Conservation (phyloP, 23 red algal genomes). For the Porphyridium purpureum region DNA sequence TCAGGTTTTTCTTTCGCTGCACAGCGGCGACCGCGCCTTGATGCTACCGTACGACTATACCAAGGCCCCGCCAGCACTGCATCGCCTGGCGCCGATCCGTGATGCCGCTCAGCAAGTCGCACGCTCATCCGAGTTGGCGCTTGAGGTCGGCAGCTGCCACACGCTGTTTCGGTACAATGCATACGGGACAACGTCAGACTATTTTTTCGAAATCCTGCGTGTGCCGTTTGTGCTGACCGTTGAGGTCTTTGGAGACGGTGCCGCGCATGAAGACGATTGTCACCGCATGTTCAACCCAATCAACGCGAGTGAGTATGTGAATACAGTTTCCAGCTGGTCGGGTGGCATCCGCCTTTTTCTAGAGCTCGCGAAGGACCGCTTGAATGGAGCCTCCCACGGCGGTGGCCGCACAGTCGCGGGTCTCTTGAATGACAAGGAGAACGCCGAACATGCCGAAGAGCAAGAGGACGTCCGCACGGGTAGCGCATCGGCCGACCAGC, state of each 20-base stretch:
- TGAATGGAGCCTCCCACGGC: too few relatives aligned
- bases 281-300: constrained; percentile 43
- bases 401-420: too few relatives aligned
- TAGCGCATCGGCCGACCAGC: too few relatives aligned
- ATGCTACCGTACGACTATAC: constrained; percentile 28
- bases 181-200: constrained; percentile 41
- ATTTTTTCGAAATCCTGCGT: constrained; percentile 2
- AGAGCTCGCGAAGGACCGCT: too few relatives aligned
- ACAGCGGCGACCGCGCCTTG: constrained; percentile 31
- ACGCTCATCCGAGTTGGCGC: not conserved
- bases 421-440: too few relatives aligned
- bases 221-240: constrained; percentile 26
- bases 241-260: constrained; percentile 35
- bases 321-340: too few relatives aligned
- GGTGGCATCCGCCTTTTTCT: too few relatives aligned
- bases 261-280: constrained; percentile 21
- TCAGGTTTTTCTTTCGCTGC: constrained; percentile 26
- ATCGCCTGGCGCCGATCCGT: not conserved
- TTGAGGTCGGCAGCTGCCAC: constrained; percentile 11
- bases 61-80: too few relatives aligned
- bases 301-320: too few relatives aligned
- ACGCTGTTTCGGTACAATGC: constrained; percentile 36
- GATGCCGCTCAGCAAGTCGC: too few relatives aligned
- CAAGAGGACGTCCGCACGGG: too few relatives aligned
- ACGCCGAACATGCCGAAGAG: too few relatives aligned